Percentiles rank a stretch among this genome's conserved stretches.
Evolutionary conservation across 768 basidiomycete genomes (phyloP).

Genomic region (Rhizopogon vulgaris): DNA sequence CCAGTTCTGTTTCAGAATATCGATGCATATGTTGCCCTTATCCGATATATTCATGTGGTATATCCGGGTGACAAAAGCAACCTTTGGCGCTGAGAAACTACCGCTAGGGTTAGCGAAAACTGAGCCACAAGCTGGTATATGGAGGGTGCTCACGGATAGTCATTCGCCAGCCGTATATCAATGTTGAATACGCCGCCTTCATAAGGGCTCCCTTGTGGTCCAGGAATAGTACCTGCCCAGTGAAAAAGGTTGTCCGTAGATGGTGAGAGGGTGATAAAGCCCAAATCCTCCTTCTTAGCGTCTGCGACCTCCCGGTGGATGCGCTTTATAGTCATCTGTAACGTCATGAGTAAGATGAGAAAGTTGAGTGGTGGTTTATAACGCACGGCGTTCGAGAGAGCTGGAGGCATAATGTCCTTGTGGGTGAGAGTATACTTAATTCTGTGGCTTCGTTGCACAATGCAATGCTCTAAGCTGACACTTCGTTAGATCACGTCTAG

Average conservation of each 20-base stretch:
- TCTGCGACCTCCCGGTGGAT: constrained; percentile 81
- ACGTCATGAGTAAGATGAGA: neutral
- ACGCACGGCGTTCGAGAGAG: constrained; percentile 20
- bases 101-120: constrained; percentile 1
- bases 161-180: constrained; percentile 56
- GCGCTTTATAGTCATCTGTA: constrained; percentile 67
- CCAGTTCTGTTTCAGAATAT: constrained; percentile 93
- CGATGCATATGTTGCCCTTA: constrained; percentile 74
- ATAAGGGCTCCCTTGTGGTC: constrained; percentile 77
- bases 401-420: constrained; percentile 16
- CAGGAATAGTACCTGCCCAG: constrained; percentile 77
- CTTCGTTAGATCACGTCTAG: neutral
- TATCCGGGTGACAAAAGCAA: constrained; percentile 72
- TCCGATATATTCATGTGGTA: constrained; percentile 90
- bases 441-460: too few species aligned
- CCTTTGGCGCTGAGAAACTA: constrained; percentile 77
- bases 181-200: constrained; percentile 73
- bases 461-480: neutral
- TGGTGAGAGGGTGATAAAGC: constrained; percentile 63
- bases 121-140: constrained; percentile 2
- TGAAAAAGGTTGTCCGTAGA: constrained; percentile 57
- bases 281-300: constrained; percentile 77
- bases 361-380: neutral
- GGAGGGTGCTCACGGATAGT: constrained; percentile 65
- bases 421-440: neutral